Evolutionary conservation across 768 basidiomycete species (phyloP).

Genomic region (Nevesoporus exiguus): DNA sequence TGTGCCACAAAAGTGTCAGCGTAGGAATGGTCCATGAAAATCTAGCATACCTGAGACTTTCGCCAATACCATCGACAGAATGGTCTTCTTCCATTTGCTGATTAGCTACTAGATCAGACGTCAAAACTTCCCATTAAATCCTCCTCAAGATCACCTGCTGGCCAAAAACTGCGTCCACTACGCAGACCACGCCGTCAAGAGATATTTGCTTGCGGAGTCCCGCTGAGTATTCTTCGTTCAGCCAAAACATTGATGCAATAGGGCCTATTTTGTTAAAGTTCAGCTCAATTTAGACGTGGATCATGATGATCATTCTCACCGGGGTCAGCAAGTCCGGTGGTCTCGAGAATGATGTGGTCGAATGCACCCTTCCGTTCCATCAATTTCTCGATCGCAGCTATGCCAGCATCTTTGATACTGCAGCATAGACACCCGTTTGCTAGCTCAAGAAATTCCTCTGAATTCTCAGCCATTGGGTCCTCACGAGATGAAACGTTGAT

Average conservation of each 20-base stretch:
- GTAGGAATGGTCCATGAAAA: neutral
- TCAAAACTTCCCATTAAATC: conserved; percentile 30
- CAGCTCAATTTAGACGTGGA: neutral
- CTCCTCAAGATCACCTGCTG: conserved; percentile 39
- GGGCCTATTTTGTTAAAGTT: conserved; percentile 48
- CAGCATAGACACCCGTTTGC: conserved; percentile 99
- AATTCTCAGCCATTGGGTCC: conserved; percentile 58
- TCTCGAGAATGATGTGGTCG: conserved; percentile 94
- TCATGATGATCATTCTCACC: conserved; percentile 41
- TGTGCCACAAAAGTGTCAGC: conserved; percentile 31
- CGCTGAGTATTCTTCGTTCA: conserved; percentile 73
- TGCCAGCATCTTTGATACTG: conserved; percentile 91
- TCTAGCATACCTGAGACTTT: conserved; percentile 68
- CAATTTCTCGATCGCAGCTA: conserved; percentile 90
- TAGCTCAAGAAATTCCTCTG: conserved; percentile 87
- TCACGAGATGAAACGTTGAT: conserved; percentile 75
- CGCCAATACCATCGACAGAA: conserved; percentile 61
- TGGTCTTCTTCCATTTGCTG: conserved; percentile 88
- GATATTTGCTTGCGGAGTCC: conserved; percentile 68
- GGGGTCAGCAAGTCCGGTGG: conserved; percentile 95
- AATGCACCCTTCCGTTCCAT: conserved; percentile 85
- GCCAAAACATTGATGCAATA: conserved; percentile 85
- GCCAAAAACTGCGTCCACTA: conserved; percentile 88
- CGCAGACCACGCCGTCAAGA: conserved; percentile 88
- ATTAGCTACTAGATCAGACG: neutral